These are phyloP conservation scores for Trichocladium uniseriatum DNA, from an alignment of 495 filamentous ascomycete genomes.

Conservation along the genomic window DNA sequence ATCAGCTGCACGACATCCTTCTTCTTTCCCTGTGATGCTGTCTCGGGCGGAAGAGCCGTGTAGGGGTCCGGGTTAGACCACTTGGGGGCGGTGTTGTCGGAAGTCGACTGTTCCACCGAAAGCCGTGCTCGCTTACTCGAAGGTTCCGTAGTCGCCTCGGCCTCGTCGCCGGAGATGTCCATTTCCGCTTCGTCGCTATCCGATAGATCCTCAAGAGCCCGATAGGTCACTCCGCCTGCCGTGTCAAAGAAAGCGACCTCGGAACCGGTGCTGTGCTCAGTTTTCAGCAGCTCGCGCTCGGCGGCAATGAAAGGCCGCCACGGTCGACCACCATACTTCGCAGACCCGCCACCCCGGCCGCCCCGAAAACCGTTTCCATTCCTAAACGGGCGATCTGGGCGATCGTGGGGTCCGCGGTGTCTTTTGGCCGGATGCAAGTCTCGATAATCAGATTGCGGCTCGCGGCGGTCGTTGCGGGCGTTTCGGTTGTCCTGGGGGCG, in stretches of 20 bases:
- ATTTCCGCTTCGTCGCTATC: conserved; percentile 68
- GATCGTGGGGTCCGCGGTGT: conserved; percentile 13
- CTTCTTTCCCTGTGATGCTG: conserved; percentile 50
- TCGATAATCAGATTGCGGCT: neutral
- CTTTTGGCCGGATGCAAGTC: conserved; percentile 4
- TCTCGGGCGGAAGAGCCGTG: conserved; percentile 68
- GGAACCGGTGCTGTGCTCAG: conserved; percentile 22
- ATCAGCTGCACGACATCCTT: conserved; percentile 81
- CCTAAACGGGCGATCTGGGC: neutral
- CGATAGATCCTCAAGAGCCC: conserved; percentile 50
- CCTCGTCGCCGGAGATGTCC: conserved; percentile 48
- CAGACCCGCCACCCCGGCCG: neutral
- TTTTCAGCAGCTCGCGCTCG: conserved; percentile 33
- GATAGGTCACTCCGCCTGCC: conserved; percentile 32
- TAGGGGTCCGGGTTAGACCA: conserved; percentile 96
- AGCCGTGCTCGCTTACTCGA: conserved; percentile 40
- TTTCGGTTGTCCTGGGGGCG: conserved; percentile 8
- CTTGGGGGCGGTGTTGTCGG: conserved; percentile 48
- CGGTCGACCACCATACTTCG: neutral
- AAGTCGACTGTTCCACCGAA: conserved; percentile 21
- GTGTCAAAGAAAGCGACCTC: conserved; percentile 32
- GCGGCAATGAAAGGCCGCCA: conserved; percentile 24
- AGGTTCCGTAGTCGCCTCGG: conserved; percentile 42
- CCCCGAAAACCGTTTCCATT: neutral
- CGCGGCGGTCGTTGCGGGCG: conserved; percentile 1